These are phyloP conservation scores for Aspergillus carlsbadensis DNA, from an alignment of 495 filamentous ascomycete species.

Conservation along the genomic window DNA sequence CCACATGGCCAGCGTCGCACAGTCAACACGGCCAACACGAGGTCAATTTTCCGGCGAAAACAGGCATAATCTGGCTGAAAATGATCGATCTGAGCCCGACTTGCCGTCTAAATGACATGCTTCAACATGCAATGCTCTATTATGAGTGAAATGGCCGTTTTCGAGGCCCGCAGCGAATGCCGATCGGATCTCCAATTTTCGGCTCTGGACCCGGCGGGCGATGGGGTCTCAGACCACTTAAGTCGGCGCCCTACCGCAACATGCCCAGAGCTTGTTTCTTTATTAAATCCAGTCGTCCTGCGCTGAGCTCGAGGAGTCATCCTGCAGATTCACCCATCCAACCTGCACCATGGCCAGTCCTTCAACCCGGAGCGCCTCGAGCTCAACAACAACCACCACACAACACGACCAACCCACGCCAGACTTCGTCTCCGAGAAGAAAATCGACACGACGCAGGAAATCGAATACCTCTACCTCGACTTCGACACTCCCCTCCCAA, in stretches of 20 bases:
- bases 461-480: constrained; percentile 73
- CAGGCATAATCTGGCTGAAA: not conserved
- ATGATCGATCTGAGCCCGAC: too few species aligned
- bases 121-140: too few species aligned
- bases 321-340: not conserved
- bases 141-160: not conserved
- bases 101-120: too few species aligned
- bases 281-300: not conserved
- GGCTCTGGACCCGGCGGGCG: not conserved
- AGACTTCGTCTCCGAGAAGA: not conserved
- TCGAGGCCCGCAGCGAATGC: not conserved
- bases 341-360: too few species aligned
- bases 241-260: not conserved
- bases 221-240: not conserved
- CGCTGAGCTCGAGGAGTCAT: not conserved
- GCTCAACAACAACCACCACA: constrained; percentile 3
- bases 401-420: not conserved
- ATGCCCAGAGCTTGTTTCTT: not conserved
- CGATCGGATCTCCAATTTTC: constrained; percentile 1
- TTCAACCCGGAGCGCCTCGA: not conserved
- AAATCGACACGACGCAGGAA: constrained; percentile 18
- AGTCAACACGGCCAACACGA: not conserved
- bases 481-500: constrained; percentile 65
- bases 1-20: too few species aligned
- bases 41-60: not conserved